Evolutionary conservation across 352 stramenopile species (phyloP), one percentile per base, ranked within the genome.

Genomic region (Pythium guiyangense): DNA sequence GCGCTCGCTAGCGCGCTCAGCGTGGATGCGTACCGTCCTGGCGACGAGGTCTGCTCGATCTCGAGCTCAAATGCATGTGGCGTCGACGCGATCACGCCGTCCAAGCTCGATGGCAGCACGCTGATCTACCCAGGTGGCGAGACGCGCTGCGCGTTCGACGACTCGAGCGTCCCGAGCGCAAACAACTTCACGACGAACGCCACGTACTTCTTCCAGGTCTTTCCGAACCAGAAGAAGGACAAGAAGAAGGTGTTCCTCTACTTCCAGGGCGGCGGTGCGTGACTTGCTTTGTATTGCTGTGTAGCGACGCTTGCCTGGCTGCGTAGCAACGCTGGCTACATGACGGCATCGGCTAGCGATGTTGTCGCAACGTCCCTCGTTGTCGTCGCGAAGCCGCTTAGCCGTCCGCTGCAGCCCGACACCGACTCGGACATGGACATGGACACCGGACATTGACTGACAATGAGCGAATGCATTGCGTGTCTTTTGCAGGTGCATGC

Each of bases 261-360:
- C n/a, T n/a, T n/a, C n/a, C n/a, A n/a, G n/a, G n/a, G n/a, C n/a
- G n/a, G n/a, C n/a, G n/a, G n/a, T n/a, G n/a, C n/a, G n/a, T n/a
- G n/a, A n/a, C n/a, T n/a, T n/a, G n/a, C 66, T 88, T 88, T 57
- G 89, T 89, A 67, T 77, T 88, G 60, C 69, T 90, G 17, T 90
- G n/a, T n/a, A n/a, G n/a, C n/a, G 25, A 69, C 14, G 14, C 3
- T 9, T 39, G 34, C 12, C 9, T 39, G 34, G 9, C 1, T 39
- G 9, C 34, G 34, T 39, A 14, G 34, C 34, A 39, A 39, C 34
- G 14, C 9, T 39, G 34, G 1, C 34, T 9, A 39, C 14, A 12
- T 39, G 34, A 14, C 9, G 34, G n/a, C n/a, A n/a, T n/a, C n/a
- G n/a, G n/a, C n/a, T n/a, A n/a, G n/a, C n/a, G n/a, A n/a, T n/a